These are phyloP conservation scores for Mycosphaerella arachidis DNA, from an alignment of 2,329 filamentous ascomycete genomes.

Conservation along the genomic window DNA sequence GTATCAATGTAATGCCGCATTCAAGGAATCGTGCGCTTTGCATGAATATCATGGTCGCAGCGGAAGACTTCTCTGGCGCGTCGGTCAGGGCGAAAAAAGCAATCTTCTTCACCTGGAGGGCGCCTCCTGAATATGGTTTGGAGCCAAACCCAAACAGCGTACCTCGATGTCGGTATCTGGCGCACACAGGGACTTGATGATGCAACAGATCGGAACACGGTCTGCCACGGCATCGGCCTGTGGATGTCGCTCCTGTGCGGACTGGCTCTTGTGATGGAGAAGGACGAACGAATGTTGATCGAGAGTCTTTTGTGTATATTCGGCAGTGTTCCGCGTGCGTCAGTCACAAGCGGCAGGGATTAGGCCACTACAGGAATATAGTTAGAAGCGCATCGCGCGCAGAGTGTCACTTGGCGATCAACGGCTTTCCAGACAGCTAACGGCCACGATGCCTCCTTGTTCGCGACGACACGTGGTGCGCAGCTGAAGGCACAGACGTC, in stretches of 20 bases:
- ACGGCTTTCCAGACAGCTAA: neutral
- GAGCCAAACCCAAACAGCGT: neutral
- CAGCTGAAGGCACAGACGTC: neutral
- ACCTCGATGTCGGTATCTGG: neutral
- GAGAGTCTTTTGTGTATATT: too few relatives aligned
- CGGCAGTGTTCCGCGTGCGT: neutral
- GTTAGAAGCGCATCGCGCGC: neutral
- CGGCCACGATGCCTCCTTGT: neutral
- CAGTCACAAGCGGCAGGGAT: neutral
- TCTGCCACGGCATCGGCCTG: too few relatives aligned
- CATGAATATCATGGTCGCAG: too few relatives aligned
- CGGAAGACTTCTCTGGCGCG: too few relatives aligned
- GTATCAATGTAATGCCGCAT: too few relatives aligned
- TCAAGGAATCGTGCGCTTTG: too few relatives aligned
- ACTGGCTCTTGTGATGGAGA: too few relatives aligned
- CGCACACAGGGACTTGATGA: neutral
- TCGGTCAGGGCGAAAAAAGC: too few relatives aligned
- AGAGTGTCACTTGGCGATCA: neutral
- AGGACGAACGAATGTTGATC: too few relatives aligned
- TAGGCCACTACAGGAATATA: neutral
- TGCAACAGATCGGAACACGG: too few relatives aligned
- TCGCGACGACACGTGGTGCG: neutral
- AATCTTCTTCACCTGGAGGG: neutral
- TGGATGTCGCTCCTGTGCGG: too few relatives aligned
- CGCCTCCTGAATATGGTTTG: neutral